These are phyloP conservation scores for Perkinsus chesapeaki DNA, from an alignment of 169 alveolate species.

Conservation along the genomic window DNA sequence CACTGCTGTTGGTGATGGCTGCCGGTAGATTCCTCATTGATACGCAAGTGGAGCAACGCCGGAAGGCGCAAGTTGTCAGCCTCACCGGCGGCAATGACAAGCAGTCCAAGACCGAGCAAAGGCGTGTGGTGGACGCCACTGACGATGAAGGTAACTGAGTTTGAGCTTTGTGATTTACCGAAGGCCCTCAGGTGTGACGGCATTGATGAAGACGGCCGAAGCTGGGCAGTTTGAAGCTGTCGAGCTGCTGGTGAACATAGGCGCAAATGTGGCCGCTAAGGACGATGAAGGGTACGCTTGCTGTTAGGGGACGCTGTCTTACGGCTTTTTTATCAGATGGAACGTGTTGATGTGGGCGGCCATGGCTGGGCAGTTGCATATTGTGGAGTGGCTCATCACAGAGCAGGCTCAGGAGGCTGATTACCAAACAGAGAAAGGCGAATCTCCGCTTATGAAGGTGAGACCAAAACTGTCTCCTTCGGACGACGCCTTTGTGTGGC, in stretches of 20 bases:
- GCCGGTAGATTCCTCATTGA: neutral
- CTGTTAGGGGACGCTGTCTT: neutral
- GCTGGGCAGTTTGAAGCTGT: constrained; percentile 1
- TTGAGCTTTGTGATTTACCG: neutral
- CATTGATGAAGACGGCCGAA: constrained; percentile 13
- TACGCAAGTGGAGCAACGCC: neutral
- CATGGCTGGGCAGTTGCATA: neutral
- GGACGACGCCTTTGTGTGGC: neutral
- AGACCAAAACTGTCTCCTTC: neutral
- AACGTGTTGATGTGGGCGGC: constrained; percentile 1
- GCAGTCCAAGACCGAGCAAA: neutral
- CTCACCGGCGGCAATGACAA: neutral
- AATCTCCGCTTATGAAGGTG: neutral
- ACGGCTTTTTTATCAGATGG: neutral
- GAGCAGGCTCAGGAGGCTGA: neutral
- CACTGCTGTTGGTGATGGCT: neutral
- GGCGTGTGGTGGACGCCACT: neutral
- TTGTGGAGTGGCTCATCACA: constrained; percentile 1
- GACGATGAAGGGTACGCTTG: constrained; percentile 1
- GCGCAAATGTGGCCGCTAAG: neutral
- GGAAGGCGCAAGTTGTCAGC: neutral
- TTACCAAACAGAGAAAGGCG: neutral
- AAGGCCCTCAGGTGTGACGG: neutral
- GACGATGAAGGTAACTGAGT: neutral
- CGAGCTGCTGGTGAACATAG: neutral